phyloP scores from a whole-genome alignment of 805 yeast species.

The Candida gorgasii region DNA sequence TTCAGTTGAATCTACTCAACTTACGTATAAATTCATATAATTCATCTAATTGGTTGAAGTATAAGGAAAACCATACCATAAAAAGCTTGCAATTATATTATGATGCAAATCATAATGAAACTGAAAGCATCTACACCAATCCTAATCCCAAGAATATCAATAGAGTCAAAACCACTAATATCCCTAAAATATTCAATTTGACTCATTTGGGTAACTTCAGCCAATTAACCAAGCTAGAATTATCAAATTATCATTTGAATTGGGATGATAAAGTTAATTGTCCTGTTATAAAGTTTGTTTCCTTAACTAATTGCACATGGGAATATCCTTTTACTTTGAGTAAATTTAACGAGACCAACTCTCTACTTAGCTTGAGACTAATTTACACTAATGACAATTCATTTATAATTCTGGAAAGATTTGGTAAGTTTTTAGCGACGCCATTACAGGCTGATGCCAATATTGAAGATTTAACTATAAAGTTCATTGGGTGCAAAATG shows the following conservation, averaged over 20 bases:
- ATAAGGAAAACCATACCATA: conserved; percentile 24
- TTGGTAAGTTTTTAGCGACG: conserved; percentile 26
- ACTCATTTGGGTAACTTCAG: conserved; percentile 43
- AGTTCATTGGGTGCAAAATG: conserved; percentile 9
- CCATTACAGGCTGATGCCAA: conserved; percentile 21
- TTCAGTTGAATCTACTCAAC: conserved; percentile 17
- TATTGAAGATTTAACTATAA: conserved; percentile 19
- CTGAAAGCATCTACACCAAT: conserved; percentile 8
- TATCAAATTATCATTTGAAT: conserved; percentile 45
- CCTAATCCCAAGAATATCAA: conserved; percentile 21
- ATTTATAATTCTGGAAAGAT: conserved; percentile 40
- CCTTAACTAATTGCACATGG: conserved; percentile 52
- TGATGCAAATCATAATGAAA: conserved; percentile 23
- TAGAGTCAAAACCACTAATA: conserved; percentile 11
- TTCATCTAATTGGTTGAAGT: conserved; percentile 45
- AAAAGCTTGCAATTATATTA: conserved; percentile 26
- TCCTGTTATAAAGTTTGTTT: conserved; percentile 16
- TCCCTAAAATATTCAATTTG: conserved; percentile 41
- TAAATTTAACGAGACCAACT: conserved; percentile 30
- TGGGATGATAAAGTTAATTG: conserved; percentile 25
- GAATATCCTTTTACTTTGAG: conserved; percentile 53
- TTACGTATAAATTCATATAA: conserved; percentile 33
- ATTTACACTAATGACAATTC: conserved; percentile 29
- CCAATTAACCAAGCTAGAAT: conserved; percentile 30
- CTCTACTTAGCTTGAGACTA: conserved; percentile 25